phyloP scores from a whole-genome alignment of 2,329 filamentous ascomycete species.

The Pestalotiopsis fici region DNA sequence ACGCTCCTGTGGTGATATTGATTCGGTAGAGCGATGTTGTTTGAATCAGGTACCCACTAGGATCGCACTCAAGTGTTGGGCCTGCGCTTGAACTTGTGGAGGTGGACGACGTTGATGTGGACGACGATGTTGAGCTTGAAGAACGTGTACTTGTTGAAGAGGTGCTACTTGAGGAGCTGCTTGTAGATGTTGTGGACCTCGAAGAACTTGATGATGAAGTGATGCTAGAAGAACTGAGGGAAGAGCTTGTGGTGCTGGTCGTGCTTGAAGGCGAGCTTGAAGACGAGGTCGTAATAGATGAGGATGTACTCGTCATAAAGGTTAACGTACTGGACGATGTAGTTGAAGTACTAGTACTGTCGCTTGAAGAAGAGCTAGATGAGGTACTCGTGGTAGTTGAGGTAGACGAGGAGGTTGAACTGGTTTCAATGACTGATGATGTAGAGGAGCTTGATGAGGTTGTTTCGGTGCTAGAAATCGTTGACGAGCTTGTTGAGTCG shows the following conservation, averaged over 20 bases:
- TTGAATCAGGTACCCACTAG: constrained; percentile 17
- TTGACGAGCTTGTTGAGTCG: not conserved
- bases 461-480: not conserved
- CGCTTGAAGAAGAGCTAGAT: not conserved
- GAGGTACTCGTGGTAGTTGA: not conserved
- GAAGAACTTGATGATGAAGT: not conserved
- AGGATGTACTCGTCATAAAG: too few species aligned
- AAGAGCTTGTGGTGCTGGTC: not conserved
- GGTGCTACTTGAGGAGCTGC: not conserved
- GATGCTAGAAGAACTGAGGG: not conserved
- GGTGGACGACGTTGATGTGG: not conserved
- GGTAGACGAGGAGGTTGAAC: not conserved
- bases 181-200: not conserved
- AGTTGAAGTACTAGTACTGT: not conserved
- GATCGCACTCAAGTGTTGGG: constrained; percentile 10
- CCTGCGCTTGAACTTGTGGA: not conserved
- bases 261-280: not conserved
- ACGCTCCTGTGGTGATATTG: constrained; percentile 10
- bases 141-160: not conserved
- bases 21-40: constrained; percentile 11
- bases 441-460: not conserved
- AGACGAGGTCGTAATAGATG: not conserved
- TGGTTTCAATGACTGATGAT: not conserved
- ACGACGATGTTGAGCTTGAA: not conserved
- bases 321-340: too few species aligned